Evolutionary conservation across 163 green algal genomes (phyloP), one percentile per base, ranked within the genome.

Genomic region (Trebouxia gelatinosa): DNA sequence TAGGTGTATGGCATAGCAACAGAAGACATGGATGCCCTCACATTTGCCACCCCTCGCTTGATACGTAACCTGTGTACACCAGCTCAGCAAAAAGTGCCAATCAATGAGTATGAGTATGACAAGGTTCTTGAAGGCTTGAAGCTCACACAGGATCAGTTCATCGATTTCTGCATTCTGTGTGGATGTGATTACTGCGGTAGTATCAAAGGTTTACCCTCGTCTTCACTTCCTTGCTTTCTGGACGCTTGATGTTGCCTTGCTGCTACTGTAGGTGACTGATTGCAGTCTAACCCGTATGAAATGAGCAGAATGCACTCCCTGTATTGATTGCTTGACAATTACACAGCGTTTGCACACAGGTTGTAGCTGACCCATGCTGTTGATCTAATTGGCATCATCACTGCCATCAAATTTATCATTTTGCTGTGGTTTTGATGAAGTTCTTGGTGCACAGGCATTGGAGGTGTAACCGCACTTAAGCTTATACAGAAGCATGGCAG

Each of bases 11-110:
- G 83, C 34, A 93, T 96, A 9, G 91, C 94, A 2, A 97, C 94
- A 9, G 96, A 99, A 83, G 96, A 99, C 89, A 99, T 99, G 96
- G 96, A 99, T 82, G 89, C 90, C 16, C 89, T 99, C 31, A 98
- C 94, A 1, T 99, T 99, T 86, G 96, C 90, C 32, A 88, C 91
- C 3, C 94, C 96, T 0, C 84, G 77, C 29, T 87, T 98, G 35
- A 84, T 96, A 4, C 89, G 96, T 31, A 90, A 98, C 83, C 85
- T 99, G 17, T 97, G 98, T 91, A 85, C 94, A 3, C 88, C 95
- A 6, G 75, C 81, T 7, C 82, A 78, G 6, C 75, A 90, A 28
- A 94, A 97, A 65, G 70, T 91, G 54, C 62, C 84, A 4, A 87
- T 94, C 40, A 87, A 88, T 64, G 93, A 98, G 87, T 97, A 96